Conservation (phyloP, 2,329 filamentous ascomycete species). For the Intubia oerlemansii region DNA sequence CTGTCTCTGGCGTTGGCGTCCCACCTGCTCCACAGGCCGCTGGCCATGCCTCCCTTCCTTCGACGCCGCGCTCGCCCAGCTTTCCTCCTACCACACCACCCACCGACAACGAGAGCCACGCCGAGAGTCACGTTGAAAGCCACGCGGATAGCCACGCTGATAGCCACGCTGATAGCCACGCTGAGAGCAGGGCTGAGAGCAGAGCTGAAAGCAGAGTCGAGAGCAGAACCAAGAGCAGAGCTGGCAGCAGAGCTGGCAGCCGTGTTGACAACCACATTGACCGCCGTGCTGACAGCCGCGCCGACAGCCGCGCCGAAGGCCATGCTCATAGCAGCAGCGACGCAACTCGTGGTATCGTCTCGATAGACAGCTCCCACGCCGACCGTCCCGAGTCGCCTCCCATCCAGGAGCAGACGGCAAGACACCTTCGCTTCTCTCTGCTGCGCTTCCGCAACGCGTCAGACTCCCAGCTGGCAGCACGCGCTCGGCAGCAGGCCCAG, state of each 20-base stretch:
- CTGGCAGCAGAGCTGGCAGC: too few relatives aligned
- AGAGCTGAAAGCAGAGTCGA: too few relatives aligned
- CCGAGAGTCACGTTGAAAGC: slow-evolving; percentile 9
- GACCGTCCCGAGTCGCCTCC: slow-evolving; percentile 27
- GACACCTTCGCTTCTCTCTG: slow-evolving; percentile 43
- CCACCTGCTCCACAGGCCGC: slow-evolving; percentile 6
- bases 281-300: too few relatives aligned
- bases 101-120: slow-evolving; percentile 7
- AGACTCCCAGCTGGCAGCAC: slow-evolving; percentile 65
- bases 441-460: slow-evolving; percentile 81
- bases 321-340: too few relatives aligned
- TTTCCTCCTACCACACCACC: background rate
- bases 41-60: background rate
- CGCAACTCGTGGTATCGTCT: slow-evolving; percentile 9
- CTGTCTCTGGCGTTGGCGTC: slow-evolving; percentile 4
- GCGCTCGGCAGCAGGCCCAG: slow-evolving; percentile 42
- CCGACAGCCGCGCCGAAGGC: too few relatives aligned
- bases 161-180: slow-evolving; percentile 10
- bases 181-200: too few relatives aligned
- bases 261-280: too few relatives aligned
- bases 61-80: too few relatives aligned
- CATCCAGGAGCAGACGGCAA: slow-evolving; percentile 30
- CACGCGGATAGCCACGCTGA: slow-evolving; percentile 9
- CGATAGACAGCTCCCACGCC: slow-evolving; percentile 9
- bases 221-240: too few relatives aligned